These are phyloP conservation scores for Talaromyces atroroseus DNA, from an alignment of 2,329 filamentous ascomycete species.

Conservation along the genomic window DNA sequence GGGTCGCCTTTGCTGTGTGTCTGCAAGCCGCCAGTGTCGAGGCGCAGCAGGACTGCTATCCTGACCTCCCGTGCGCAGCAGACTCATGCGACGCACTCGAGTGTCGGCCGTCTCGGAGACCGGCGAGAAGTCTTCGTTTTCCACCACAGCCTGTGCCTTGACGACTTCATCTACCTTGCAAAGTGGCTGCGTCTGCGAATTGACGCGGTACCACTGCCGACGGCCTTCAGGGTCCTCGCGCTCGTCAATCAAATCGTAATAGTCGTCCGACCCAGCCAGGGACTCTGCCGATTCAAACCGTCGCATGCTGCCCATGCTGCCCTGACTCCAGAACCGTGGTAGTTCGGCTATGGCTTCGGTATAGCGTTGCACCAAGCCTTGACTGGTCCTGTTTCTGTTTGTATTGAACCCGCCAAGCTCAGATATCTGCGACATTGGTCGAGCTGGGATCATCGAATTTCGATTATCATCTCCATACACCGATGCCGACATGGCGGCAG, in stretches of 20 bases:
- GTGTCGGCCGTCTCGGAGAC: not conserved
- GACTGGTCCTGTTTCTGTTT: conserved; percentile 25
- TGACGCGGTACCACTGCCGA: conserved; percentile 21
- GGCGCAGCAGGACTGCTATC: conserved; percentile 16
- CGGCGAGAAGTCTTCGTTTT: not conserved
- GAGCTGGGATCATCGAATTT: conserved; percentile 25
- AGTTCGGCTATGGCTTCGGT: conserved; percentile 32
- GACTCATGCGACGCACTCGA: conserved; percentile 19
- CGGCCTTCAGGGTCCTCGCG: conserved; percentile 15
- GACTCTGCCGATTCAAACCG: conserved; percentile 20
- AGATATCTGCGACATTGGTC: conserved; percentile 23
- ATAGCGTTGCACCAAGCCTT: conserved; percentile 34
- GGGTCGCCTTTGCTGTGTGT: conserved; percentile 16
- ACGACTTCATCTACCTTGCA: conserved; percentile 5
- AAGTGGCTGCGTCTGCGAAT: conserved; percentile 15
- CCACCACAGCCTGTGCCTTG: not conserved
- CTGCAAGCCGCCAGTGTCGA: conserved; percentile 16
- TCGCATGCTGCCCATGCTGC: conserved; percentile 24
- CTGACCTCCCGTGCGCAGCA: conserved; percentile 18
- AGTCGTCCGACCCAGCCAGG: conserved; percentile 16
- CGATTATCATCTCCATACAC: conserved; percentile 32
- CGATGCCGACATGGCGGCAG: conserved; percentile 30
- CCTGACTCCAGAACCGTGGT: conserved; percentile 33
- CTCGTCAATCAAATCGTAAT: conserved; percentile 20
- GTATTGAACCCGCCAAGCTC: conserved; percentile 16